Evolutionary conservation across 306 rosid genomes (phyloP), one percentile per base, ranked within the genome.

Genomic region (Prinsepia uniflora): DNA sequence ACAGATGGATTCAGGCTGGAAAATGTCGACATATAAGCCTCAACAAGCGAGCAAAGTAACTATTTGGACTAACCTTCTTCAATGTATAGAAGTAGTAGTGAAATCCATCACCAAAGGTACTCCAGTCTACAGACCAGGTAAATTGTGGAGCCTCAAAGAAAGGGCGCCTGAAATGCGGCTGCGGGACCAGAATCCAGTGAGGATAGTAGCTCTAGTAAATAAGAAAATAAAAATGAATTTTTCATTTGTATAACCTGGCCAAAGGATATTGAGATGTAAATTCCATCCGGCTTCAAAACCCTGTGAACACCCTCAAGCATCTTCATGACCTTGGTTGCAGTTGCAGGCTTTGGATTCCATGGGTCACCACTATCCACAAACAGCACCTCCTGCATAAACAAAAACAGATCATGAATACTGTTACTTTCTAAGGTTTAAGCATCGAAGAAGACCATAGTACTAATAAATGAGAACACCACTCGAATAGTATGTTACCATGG

Each of bases 81-180:
- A 90, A 73, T 71, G 82, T 71, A 70, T 87, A 93, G 78, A 93
- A 79, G 75, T 90, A 93, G 78, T 93, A 93, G 85, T 90, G 96
- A 80, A 93, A 93, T 50, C 86, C 91, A 77, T 93, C 94, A 20
- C 98, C 97, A 53, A 90, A 93, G 74, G 96, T 88, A 55, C 75
- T 86, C 80, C 85, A 93, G 81, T 93, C 96, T 70, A 93, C 79
- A 69, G 97, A 93, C 98, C 98, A 93, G 54, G 86, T 88, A 76
- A 93, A 93, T 24, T 84, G 89, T 6, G 86, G 87, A 47, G 92
- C 87, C 58, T 86, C 83, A 66, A 90, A 90, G 60, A 93, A 80
- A 43, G 94, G 90, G 40, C 96, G 89, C 83, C 98, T 83, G 78
- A 93, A 90, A 78, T 90, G 98, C 36, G 98, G 97, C 97, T 93